A percentile compares a stretch with the other conserved stretches of the same genome.
Conservation (phyloP, 441 rosid genomes). For the Bocquillonia castaneifolia region DNA sequence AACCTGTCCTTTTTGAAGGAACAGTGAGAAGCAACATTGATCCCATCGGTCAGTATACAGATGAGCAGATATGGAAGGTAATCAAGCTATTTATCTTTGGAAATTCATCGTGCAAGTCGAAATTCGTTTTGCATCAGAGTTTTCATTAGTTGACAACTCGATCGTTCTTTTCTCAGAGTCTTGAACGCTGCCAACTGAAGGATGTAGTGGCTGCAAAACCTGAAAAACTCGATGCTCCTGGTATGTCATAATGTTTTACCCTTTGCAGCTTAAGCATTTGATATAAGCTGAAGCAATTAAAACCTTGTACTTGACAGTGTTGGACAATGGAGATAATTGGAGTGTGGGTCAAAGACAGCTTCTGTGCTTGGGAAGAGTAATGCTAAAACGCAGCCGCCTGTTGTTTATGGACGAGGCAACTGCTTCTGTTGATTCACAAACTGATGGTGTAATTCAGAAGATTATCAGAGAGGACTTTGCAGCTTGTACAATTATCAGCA, state of each 20-base stretch:
- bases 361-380: slow-evolving; percentile 77
- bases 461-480: slow-evolving; percentile 82
- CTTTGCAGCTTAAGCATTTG: neutral
- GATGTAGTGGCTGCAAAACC: slow-evolving; percentile 68
- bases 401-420: slow-evolving; percentile 93
- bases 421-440: slow-evolving; percentile 90
- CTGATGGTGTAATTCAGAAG: slow-evolving; percentile 82
- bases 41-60: slow-evolving; percentile 67
- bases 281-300: slow-evolving; percentile 3
- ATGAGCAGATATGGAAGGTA: slow-evolving; percentile 93
- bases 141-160: neutral
- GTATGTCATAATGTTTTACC: slow-evolving; percentile 28
- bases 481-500: slow-evolving; percentile 80
- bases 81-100: slow-evolving; percentile 7
- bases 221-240: slow-evolving; percentile 77
- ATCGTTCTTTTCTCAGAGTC: slow-evolving; percentile 40
- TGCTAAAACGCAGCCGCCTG: slow-evolving; percentile 73
- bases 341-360: slow-evolving; percentile 96
- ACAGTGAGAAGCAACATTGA: slow-evolving; percentile 89
- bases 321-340: slow-evolving; percentile 90
- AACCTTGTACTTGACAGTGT: slow-evolving; percentile 40
- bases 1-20: slow-evolving; percentile 94
- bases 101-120: neutral
- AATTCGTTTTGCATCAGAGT: neutral
- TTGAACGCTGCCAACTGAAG: slow-evolving; percentile 89